Evolutionary conservation across 2,329 filamentous ascomycete genomes (phyloP), one percentile per base, ranked within the genome.

Genomic region (Xylariaceae sp.): DNA sequence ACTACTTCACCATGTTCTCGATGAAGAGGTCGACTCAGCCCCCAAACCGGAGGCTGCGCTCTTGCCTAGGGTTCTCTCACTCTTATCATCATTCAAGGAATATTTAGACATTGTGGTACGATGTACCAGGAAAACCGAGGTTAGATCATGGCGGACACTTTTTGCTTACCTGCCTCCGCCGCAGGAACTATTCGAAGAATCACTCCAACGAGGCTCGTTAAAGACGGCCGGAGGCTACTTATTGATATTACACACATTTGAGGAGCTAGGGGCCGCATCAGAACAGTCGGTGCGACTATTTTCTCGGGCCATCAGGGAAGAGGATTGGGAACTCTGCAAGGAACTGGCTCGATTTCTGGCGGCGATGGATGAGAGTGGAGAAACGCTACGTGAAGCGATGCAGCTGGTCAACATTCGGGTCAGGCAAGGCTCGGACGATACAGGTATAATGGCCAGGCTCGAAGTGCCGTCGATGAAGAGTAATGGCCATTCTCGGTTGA

Each of bases 221-320:
- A 98, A 98, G 74, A 99, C 95, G 5, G 96, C 95, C 1, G 93
- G 93, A 9, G 95, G 96, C 0, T 99, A 98, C 72, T 81, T 99
- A n/a, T 85, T 99, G 18, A 90, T 99, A 37, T 79, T 99, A 37
- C 93, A 99, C 70, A 96, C 92, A 0, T 81, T 89, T 55, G 85
- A 89, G 62, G 88, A 90, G 70, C 73, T 89, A 42, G 83, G 81
- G 10, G 81, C 86, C 1, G 89, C 87, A 19, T 88, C 86, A 14
- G 87, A 90, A 65, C 89, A 93, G 70, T 87, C 92, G 19, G 89
- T 96, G 3, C 84, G 92, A 12, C 78, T 99, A 20, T 82, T 99
- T 54, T 86, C 85, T 29, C 81, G 90, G 47, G 95, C 93, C 0
- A 93, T 93, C 67, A 81, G 86, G 29, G 91, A 93, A 71, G 86